Evolutionary conservation across 2,329 filamentous ascomycete species (phyloP).

Genomic region (Fusarium sp.): DNA sequence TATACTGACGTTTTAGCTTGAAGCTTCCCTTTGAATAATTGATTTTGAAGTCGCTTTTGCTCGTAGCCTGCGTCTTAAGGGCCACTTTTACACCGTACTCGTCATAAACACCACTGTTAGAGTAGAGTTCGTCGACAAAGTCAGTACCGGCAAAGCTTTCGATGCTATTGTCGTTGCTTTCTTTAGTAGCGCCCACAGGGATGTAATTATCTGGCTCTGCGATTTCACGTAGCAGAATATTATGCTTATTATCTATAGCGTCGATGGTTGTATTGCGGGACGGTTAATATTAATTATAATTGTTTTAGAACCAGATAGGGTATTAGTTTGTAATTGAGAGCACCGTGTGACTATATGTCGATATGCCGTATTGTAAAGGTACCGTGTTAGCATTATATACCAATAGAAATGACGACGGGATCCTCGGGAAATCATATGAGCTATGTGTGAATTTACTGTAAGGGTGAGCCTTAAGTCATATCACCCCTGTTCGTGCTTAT

Average conservation of each 20-base stretch:
- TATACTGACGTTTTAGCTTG: background rate
- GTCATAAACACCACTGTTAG: background rate
- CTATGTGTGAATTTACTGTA: too few relatives aligned
- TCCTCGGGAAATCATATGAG: too few relatives aligned
- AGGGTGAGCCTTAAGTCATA: too few relatives aligned
- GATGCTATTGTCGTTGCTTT: background rate
- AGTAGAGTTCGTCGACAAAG: background rate
- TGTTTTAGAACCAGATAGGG: fast-evolving
- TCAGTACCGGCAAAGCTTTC: background rate
- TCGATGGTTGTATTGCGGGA: fast-evolving
- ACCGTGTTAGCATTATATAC: too few relatives aligned
- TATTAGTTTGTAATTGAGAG: background rate
- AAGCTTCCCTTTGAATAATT: background rate
- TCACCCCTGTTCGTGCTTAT: too few relatives aligned
- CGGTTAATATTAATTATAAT: background rate
- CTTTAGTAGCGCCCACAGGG: background rate
- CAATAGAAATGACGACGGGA: too few relatives aligned
- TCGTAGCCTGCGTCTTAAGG: background rate
- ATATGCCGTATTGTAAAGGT: too few relatives aligned
- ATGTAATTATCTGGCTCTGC: background rate
- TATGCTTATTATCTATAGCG: background rate
- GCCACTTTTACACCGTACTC: background rate
- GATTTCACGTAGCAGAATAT: background rate
- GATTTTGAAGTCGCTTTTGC: background rate
- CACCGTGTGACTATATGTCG: too few relatives aligned